phyloP scores from a whole-genome alignment of 305 asterid genomes.

The Fraxinus floribunda region DNA sequence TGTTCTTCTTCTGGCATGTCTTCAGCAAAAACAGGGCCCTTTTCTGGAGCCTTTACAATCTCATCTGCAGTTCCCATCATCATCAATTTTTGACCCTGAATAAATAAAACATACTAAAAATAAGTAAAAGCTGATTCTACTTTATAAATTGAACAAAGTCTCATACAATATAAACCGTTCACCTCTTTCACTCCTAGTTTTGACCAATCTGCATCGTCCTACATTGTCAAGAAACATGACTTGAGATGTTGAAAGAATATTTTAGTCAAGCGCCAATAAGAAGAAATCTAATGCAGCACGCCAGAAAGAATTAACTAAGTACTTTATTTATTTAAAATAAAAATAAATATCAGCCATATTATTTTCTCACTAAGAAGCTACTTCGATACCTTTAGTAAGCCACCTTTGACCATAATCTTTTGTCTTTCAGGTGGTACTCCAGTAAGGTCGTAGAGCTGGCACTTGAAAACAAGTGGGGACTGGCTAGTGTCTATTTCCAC shows the following conservation, averaged over 20 bases:
- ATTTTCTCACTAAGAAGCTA: background rate
- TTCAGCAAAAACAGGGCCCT: constrained; percentile 83
- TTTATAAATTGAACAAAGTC: constrained; percentile 2
- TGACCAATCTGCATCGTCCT: constrained; percentile 99
- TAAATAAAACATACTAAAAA: constrained; percentile 13
- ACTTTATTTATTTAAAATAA: constrained; percentile 14
- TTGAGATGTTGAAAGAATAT: constrained; percentile 10
- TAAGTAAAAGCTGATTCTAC: constrained; percentile 16
- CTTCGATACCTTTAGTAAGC: constrained; percentile 74
- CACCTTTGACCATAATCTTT: constrained; percentile 99
- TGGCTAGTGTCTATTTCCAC: constrained; percentile 91
- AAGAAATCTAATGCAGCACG: background rate
- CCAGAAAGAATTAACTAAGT: constrained; percentile 15
- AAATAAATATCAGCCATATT: background rate
- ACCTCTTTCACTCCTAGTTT: constrained; percentile 93
- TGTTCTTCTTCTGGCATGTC: constrained; percentile 98
- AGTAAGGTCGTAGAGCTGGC: constrained; percentile 91
- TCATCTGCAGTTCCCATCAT: constrained; percentile 99
- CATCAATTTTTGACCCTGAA: constrained; percentile 97
- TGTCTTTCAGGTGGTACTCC: constrained; percentile 99
- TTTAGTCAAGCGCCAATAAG: constrained; percentile 5
- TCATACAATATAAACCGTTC: constrained; percentile 17
- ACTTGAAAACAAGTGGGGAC: constrained; percentile 87
- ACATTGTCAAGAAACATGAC: constrained; percentile 21
- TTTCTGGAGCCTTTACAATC: constrained; percentile 95